Evolutionary conservation across 345 rosid genomes (phyloP), one percentile per base, ranked within the genome.

Genomic region (Rhizophora mangle): DNA sequence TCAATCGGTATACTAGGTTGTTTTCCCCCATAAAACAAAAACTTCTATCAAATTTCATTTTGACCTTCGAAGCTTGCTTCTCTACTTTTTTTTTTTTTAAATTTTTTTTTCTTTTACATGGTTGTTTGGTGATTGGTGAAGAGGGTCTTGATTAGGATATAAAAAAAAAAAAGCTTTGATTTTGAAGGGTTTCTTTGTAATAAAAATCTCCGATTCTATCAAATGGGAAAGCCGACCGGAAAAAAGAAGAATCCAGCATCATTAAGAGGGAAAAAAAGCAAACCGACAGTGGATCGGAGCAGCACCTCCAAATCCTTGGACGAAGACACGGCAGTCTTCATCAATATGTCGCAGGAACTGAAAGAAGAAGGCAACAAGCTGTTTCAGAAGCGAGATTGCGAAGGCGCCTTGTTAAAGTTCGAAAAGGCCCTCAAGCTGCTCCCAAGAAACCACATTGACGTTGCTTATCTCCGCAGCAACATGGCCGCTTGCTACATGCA

Each of bases 401-500:
- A 95, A 86, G 99, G 99, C 11, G 99, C 99, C 62, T 85, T 95
- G 94, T 72, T 90, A 60, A 88, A 92, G 74, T 95, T 74, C 43
- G 98, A 95, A 73, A 95, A 95, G 73, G 98, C 98, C 70, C 85
- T 95, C 67, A 95, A 92, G 78, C 85, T 95, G 18, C 85, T 95
- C 57, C 99, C 99, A 0, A 83, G 68, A 21, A 92, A 80, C 52
- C 98, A 95, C 32, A 85, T 89, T 29, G 98, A 92, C 65, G 85
- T 90, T 1, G 97, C 98, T 51, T 86, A 87, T 82, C 76, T 95
- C 56, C 89, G 88, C 56, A 87, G 80, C 61, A 85, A 87, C 51
- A 95, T 95, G 98, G 99, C 99, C 27, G 80, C 87, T 63, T 92
- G 98, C 70, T 95, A 90, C 77, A 95, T 92, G 96, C 96, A 92